Conservation (phyloP, 306 rosid species). For the Corylus americana region DNA sequence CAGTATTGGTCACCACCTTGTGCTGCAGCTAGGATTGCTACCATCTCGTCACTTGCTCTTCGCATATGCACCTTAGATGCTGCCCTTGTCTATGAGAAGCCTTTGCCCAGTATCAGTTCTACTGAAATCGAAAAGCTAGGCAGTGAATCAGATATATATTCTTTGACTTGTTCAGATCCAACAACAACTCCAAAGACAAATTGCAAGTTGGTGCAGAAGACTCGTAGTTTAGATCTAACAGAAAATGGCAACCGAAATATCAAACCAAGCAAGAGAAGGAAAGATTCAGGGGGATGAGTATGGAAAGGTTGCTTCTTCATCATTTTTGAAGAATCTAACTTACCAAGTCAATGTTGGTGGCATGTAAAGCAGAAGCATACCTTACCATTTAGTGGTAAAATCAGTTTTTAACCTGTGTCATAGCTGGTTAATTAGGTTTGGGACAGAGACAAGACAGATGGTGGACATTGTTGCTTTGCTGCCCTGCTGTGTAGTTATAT, state of each 20-base stretch:
- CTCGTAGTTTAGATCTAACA: not conserved
- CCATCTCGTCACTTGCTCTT: conserved; percentile 79
- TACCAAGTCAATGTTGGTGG: conserved; percentile 1
- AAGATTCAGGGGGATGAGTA: conserved; percentile 7
- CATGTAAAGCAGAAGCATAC: conserved; percentile 5
- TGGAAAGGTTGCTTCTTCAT: not conserved
- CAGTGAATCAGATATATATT: not conserved
- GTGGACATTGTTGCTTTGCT: not conserved
- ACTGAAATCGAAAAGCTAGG: not conserved
- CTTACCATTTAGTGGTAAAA: not conserved
- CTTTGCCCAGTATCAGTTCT: conserved; percentile 36
- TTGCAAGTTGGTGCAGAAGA: not conserved
- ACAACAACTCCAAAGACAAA: not conserved
- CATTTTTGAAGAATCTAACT: not conserved
- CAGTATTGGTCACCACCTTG: conserved; percentile 98
- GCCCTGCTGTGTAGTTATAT: not conserved
- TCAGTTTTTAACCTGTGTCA: conserved; percentile 2
- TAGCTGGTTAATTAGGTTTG: not conserved
- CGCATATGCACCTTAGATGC: conserved; percentile 89
- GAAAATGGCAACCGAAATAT: not conserved
- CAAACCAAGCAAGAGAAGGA: conserved; percentile 1
- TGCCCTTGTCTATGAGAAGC: conserved; percentile 77
- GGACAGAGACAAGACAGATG: not conserved
- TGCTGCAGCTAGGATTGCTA: conserved; percentile 85
- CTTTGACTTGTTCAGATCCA: not conserved